Evolutionary conservation across 2,329 filamentous ascomycete genomes (phyloP), one percentile per base, ranked within the genome.

Genomic region (Aspergillus unguis): DNA sequence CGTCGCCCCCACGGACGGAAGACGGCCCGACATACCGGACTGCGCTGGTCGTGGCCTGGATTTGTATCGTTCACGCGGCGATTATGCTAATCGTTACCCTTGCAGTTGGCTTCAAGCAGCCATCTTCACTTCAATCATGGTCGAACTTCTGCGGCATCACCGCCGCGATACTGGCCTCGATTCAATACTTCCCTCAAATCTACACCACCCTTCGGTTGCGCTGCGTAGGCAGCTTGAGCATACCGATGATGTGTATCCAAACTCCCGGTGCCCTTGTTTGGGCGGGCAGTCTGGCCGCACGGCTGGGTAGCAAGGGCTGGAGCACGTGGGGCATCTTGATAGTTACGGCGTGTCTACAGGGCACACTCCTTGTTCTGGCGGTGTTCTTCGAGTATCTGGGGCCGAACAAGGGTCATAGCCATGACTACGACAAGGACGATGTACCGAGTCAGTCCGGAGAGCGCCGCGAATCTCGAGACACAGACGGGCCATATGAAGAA

Each of bases 161-260:
- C 68, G 85, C 90, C 17, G 88, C 90, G 0, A 72, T 83, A 1
- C 82, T 99, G 4, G 89, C 94, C 0, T 87, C 84, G 0, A 81
- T 97, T 25, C 94, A 99, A 73, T 99, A 97, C 71, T 77, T 99
- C 11, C 94, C 94, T 0, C 94, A 99, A 73, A 95, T 99, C 58
- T 91, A 85, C 75, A 96, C 88, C 48, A 99, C 94, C 0, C 95
- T 89, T 74, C 82, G 79, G 48, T 77, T 96, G 53, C 88, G 92
- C 67, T 86, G 92, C 63, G 87, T 95, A 2, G 91, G 91, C 50
- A 96, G 91, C 69, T 75, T 99, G 62, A 96, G 90, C 65, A 94
- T 99, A 52, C 87, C 90, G 4, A 97, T 96, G 87, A 97, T 99
- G 92, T 88, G 88, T 68, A 96, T 99, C 32, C 94, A 99, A 71